Evolutionary conservation across 1,139 yeast genomes (phyloP), one percentile per base, ranked within the genome.

Genomic region (Saccharomyces hybrid): DNA sequence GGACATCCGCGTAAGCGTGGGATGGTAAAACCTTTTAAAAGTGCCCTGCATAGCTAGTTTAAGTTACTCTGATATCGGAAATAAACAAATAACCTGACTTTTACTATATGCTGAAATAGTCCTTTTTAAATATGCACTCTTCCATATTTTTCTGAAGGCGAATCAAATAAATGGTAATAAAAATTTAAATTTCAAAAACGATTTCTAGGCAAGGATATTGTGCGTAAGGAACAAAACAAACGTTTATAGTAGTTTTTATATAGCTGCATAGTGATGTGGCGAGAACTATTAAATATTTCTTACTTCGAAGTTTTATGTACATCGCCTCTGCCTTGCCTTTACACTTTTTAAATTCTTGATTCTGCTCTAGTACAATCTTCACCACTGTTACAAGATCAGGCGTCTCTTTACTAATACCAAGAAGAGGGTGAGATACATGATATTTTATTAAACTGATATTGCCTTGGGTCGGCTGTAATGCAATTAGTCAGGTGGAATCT

Each of bases 1-100:
- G 60, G 71, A 69, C 59, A 63, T 57, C 47, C 47, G 23, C 9
- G 31, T 8, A 27, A 20, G 44, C 23, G 51, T 49, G 5, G 47
- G 31, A 46, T 16, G 25, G 26, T 38, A 38, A 16, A 16, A 20
- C 26, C 44, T 38, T 38, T 38, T 38, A 25, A 20, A 38, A 38
- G 7, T 11, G 25, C 20, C n/a, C 26, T 38, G 44, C 44, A 38
- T 38, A 32, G 7, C 7, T 32, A n/a, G 38, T 32, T 7, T n/a
- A 16, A 14, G 16, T 32, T 32, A 32, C 8, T 32, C 4, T 16
- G 16, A 32, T 32, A n/a, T n/a, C 7, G 38, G 3, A 13, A n/a
- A n/a, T 14, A 32, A 32, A 16, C 16, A n/a, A 32, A 14, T n/a
- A 32, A 14, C 14, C 14, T 32, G 38, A n/a, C n/a, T 2, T 32